Percentiles rank a stretch among this genome's conserved stretches.
These are phyloP conservation scores for Petunia axillaris DNA, from an alignment of 257 asterid genomes.

Conservation along the genomic window DNA sequence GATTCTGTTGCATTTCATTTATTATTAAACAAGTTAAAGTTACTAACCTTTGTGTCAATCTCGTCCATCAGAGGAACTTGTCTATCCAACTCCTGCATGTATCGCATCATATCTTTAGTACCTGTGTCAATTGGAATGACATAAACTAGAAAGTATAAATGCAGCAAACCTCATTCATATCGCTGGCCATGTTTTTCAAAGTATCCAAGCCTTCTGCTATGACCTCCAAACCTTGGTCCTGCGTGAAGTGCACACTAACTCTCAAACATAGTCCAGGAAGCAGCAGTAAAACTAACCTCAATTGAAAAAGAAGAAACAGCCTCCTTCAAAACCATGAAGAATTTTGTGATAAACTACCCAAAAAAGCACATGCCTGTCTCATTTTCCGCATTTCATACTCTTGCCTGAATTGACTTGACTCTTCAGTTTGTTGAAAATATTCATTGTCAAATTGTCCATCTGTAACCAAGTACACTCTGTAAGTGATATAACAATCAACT, in stretches of 20 bases:
- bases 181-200: slow-evolving; percentile 87
- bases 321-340: slow-evolving; percentile 14
- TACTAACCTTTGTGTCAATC: slow-evolving; percentile 88
- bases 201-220: slow-evolving; percentile 96
- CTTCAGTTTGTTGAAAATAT: slow-evolving; percentile 91
- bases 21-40: slow-evolving; percentile 10
- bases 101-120: slow-evolving; percentile 17
- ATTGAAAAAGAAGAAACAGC: not conserved
- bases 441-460: slow-evolving; percentile 90
- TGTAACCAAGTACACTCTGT: slow-evolving; percentile 42
- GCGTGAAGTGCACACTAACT: slow-evolving; percentile 26
- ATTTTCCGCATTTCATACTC: slow-evolving; percentile 98
- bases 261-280: slow-evolving; percentile 22
- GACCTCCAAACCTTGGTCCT: slow-evolving; percentile 97
- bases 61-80: slow-evolving; percentile 99
- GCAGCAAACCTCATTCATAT: slow-evolving; percentile 92
- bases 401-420: slow-evolving; percentile 86
- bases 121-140: slow-evolving; percentile 24
- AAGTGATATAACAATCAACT: slow-evolving; percentile 31
- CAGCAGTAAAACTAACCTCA: slow-evolving; percentile 11
- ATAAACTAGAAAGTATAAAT: slow-evolving; percentile 28
- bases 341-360: slow-evolving; percentile 20
- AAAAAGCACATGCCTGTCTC: slow-evolving; percentile 73
- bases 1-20: slow-evolving; percentile 4
- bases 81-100: slow-evolving; percentile 87